Conservation (phyloP, 2,329 filamentous ascomycete species). For the Rosellinia necatrix region DNA sequence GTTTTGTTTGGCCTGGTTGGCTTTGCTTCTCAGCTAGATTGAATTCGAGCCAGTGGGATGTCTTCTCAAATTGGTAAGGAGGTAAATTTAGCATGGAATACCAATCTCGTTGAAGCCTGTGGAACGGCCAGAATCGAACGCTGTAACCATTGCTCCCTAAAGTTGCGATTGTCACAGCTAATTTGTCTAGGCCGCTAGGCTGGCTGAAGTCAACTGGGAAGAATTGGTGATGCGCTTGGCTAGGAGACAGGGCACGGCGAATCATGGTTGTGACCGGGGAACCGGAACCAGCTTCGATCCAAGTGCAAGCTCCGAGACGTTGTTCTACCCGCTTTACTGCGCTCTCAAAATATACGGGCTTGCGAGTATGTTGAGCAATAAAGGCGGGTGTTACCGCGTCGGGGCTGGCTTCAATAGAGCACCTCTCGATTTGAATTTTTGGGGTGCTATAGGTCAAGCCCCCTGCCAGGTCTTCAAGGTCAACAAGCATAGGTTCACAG, state of each 20-base stretch:
- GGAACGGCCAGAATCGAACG: constrained; percentile 6
- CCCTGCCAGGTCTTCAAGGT: constrained; percentile 13
- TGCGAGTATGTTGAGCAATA: background rate
- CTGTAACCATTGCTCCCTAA: no score
- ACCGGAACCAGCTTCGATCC: background rate
- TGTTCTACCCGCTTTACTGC: background rate
- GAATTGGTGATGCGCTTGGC: no score
- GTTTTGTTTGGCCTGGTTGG: no score
- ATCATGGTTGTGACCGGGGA: background rate
- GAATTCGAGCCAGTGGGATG: background rate
- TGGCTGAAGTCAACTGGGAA: no score
- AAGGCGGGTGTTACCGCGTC: background rate
- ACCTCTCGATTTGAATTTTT: background rate
- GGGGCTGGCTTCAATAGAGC: background rate
- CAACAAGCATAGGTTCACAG: constrained; percentile 42
- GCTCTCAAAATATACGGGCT: background rate
- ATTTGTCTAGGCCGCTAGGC: no score
- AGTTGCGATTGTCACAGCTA: no score
- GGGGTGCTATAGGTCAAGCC: background rate
- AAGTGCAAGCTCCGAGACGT: background rate
- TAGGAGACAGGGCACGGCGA: no score
- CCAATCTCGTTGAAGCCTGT: background rate
- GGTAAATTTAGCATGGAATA: background rate
- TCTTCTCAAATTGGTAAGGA: background rate
- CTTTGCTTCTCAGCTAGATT: no score